Conservation (phyloP, 2,329 filamentous ascomycete genomes). For the Balansia obtecta region DNA sequence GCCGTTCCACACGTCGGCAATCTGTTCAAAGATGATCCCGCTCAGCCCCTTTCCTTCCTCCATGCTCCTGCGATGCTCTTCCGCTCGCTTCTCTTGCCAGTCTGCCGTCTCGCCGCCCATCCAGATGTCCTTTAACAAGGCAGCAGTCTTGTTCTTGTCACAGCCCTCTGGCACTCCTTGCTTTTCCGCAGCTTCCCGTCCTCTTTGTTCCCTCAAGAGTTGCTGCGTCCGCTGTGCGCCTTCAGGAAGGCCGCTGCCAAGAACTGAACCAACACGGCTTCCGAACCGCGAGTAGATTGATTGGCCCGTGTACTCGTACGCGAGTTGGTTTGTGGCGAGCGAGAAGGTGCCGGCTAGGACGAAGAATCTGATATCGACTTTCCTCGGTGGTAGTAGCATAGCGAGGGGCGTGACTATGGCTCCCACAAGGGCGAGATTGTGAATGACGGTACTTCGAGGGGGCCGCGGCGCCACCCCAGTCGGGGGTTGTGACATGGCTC, state of each 20-base stretch:
- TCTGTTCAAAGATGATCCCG: constrained; percentile 43
- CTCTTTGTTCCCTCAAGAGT: constrained; percentile 33
- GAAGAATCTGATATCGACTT: constrained; percentile 36
- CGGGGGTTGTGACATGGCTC: constrained; percentile 17
- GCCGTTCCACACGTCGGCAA: constrained; percentile 38
- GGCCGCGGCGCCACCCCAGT: constrained; percentile 16
- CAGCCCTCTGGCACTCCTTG: constrained; percentile 15
- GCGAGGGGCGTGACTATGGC: constrained; percentile 34
- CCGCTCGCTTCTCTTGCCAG: constrained; percentile 40
- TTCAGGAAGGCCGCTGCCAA: constrained; percentile 45
- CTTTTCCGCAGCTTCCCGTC: constrained; percentile 21
- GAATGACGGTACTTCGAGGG: constrained; percentile 25
- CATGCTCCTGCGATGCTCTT: constrained; percentile 39
- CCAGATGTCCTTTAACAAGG: constrained; percentile 38
- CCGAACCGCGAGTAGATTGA: constrained; percentile 37
- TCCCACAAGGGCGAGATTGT: constrained; percentile 35
- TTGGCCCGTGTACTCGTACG: constrained; percentile 42
- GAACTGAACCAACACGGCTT: constrained; percentile 29
- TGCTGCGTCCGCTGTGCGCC: constrained; percentile 34
- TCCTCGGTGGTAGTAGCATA: constrained; percentile 39
- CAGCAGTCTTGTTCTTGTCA: constrained; percentile 20
- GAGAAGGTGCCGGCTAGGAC: constrained; percentile 38
- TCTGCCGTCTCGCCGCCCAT: constrained; percentile 43
- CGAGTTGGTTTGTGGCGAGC: constrained; percentile 41
- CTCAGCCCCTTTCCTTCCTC: constrained; percentile 43